Base-by-base conservation (phyloP, 139 green algal species). In the Coelastrella sp. region DNA sequence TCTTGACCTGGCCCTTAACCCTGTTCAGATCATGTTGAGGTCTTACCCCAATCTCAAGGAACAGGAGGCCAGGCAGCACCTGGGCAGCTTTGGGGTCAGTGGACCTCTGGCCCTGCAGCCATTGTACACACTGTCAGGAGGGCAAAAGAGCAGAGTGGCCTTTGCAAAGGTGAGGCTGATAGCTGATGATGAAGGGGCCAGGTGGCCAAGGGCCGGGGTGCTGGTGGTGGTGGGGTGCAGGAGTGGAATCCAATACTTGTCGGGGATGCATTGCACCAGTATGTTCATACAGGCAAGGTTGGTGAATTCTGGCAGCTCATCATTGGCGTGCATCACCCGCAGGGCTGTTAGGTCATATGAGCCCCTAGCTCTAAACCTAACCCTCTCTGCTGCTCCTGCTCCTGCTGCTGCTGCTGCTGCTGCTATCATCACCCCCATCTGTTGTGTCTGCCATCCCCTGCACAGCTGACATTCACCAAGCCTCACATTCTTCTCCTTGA, bases 91-190 rank as follows among this genome's bases (percentile, higher is more conserved):
- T 89, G 97, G 97, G 23, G 84, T 99, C 13, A 88, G 73, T 19
- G 92, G 91, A 19, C 91, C 95, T 19, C 91, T 99, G 38, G 96
- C 96, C 3, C 84, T 94, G 69, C 95, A 99, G 90, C 77, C 97
- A 11, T 98, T 99, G 87, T 98, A 98, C 87, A 98, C 95, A 17
- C 93, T 99, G 11, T 96, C 89, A 1, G 96, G 96, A 30, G 94
- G 97, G 0, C 97, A 99, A 90, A 99, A 99, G 91, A 95, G 87
- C 63, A 87, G 97, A 13, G 93, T 98, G 15, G 95, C 95, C 23
- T 94, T 98, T 77, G 95, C 96, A 43, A 96, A 97, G 88, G 88
- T 98, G 74, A 23, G 87, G 4, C 34, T 7, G 37, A 1, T n/a
- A 21, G 23, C 15, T 23, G 11, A 13, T 57, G 45, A 2, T 57